Base-by-base conservation (phyloP, 108 stramenopile genomes). In the Cyclotella distinguenda region DNA sequence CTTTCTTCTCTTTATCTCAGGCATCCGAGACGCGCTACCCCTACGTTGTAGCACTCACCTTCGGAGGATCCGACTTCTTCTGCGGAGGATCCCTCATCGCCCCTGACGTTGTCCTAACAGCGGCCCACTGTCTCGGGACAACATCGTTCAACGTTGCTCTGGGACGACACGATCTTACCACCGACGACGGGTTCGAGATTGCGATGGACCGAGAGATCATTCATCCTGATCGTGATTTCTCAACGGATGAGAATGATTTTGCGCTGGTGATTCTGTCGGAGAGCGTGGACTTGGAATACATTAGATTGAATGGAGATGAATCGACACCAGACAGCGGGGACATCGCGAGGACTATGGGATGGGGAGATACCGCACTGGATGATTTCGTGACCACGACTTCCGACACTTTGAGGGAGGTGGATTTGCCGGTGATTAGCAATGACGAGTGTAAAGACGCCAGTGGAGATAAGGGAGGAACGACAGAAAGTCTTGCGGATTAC, bases 351-450 rank as follows among this genome's bases (percentile, higher is more conserved):
- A 10, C 23, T 6, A 59, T 53, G 21, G 64, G 64, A 28, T 65
- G 50, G 49, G 64, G 64, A 11, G 38, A 32, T 11, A 28, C 44
- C 39, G 58, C 22, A 15, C 40, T 6, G 7, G 39, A 49, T 10
- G 62, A 28, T 35, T 12, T 27, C 7, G 50, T 18, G 0, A 36
- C 39, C 0, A 26, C 25, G 10, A 36, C 31, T 45, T 38, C n/a
- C 3, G 34, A 65, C n/a, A 36, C 36, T 1, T 66, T 83, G 4
- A 71, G 52, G 33, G 60, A 69, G 42, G 84, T 77, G 16, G 56
- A 65, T 16, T 54, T 85, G 0, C 58, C 50, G 8, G 78, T 81
- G 35, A 66, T 79, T 34, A 34, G 57, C 28, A 85, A 79, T 27
- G 35, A 58, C 18, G 78, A 60, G 13, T 78, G 72, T 43, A 46